Evolutionary conservation across 2,329 filamentous ascomycete species (phyloP).

Genomic region (Shiraia bambusicola): DNA sequence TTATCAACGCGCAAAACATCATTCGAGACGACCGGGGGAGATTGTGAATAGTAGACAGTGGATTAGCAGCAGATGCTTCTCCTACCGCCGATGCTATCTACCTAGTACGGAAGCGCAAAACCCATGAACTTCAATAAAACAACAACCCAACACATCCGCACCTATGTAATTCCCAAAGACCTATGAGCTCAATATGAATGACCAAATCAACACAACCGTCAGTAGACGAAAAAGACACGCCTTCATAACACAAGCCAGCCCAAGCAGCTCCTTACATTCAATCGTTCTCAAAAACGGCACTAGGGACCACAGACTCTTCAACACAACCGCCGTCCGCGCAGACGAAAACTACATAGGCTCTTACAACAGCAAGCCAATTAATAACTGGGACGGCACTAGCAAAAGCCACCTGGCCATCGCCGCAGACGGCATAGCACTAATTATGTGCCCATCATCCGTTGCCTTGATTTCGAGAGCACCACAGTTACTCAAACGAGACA

Average conservation of each 20-base stretch:
- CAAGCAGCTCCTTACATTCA: slow-evolving; percentile 42
- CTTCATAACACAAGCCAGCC: slow-evolving; percentile 47
- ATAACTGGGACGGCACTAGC: slow-evolving; percentile 41
- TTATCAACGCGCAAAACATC: slow-evolving; percentile 51
- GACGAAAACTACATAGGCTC: slow-evolving; percentile 46
- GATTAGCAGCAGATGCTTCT: slow-evolving; percentile 37
- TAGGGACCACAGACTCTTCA: slow-evolving; percentile 42
- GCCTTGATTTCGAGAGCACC: no score
- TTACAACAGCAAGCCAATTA: slow-evolving; percentile 40
- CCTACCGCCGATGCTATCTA: slow-evolving; percentile 26
- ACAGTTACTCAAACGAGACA: background rate
- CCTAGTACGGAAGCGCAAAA: slow-evolving; percentile 46
- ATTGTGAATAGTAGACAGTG: slow-evolving; percentile 48
- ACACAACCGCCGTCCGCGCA: slow-evolving; percentile 39
- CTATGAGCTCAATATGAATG: slow-evolving; percentile 46
- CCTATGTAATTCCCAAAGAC: slow-evolving; percentile 42
- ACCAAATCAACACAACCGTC: slow-evolving; percentile 48
- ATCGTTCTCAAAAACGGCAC: slow-evolving; percentile 43
- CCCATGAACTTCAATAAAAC: slow-evolving; percentile 47
- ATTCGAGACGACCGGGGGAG: slow-evolving; percentile 44
- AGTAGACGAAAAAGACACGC: slow-evolving; percentile 43
- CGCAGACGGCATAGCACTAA: slow-evolving; percentile 44
- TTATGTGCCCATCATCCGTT: slow-evolving; percentile 1
- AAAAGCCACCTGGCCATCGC: slow-evolving; percentile 34
- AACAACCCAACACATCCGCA: slow-evolving; percentile 34